Evolutionary conservation across 139 green algal genomes (phyloP).

Genomic region (Auxenochlorella pyrenoidosa): DNA sequence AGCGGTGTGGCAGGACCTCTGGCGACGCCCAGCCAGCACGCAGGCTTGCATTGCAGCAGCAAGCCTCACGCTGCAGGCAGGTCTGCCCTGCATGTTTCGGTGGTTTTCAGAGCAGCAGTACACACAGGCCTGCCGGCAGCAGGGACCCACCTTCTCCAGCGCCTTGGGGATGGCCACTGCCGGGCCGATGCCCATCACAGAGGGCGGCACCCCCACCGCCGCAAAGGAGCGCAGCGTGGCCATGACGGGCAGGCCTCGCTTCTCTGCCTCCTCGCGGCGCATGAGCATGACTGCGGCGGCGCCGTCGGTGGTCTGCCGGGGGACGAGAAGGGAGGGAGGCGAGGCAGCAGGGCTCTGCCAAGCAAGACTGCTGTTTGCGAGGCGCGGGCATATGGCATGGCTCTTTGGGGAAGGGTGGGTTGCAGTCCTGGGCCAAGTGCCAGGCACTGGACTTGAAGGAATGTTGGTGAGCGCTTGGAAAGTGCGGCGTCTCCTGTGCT

Average conservation of each 20-base stretch:
- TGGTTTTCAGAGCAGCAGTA: too few relatives aligned
- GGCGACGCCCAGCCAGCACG: too few relatives aligned
- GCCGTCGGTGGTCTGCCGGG: slow-evolving; percentile 87
- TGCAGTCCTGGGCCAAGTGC: neutral
- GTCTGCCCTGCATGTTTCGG: too few relatives aligned
- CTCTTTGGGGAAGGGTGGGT: neutral
- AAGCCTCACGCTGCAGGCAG: too few relatives aligned
- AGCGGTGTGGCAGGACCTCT: too few relatives aligned
- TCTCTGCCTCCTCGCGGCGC: slow-evolving; percentile 86
- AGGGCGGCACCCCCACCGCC: slow-evolving; percentile 92
- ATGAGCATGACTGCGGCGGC: slow-evolving; percentile 93
- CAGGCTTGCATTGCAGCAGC: too few relatives aligned
- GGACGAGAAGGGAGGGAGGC: neutral
- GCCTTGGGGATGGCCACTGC: slow-evolving; percentile 94
- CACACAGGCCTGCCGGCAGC: too few relatives aligned
- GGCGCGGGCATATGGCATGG: neutral
- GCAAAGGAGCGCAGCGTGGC: slow-evolving; percentile 88
- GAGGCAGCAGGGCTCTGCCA: neutral
- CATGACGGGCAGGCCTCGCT: slow-evolving; percentile 85
- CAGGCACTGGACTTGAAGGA: neutral
- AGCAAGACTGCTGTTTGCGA: neutral
- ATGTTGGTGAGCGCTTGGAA: neutral
- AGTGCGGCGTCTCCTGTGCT: neutral
- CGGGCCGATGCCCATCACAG: slow-evolving; percentile 96
- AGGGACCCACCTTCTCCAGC: slow-evolving; percentile 45